Conservation (phyloP, 2,329 filamentous ascomycete species). For the Alternaria postmessia region DNA sequence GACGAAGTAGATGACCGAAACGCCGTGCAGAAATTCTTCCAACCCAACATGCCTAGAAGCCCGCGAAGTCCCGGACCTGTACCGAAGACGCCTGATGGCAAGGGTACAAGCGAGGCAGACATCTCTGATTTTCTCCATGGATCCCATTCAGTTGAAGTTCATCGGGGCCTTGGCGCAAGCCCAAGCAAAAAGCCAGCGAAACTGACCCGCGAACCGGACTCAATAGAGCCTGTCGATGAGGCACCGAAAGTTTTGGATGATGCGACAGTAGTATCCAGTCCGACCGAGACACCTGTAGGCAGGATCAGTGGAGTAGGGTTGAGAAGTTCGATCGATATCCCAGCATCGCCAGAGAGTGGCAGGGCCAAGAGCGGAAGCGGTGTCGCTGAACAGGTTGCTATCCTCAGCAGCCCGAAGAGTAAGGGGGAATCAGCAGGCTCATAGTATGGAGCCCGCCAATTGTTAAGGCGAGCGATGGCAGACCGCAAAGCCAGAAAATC, state of each 20-base stretch:
- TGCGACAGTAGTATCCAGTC: conserved; percentile 25
- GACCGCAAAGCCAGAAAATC: not conserved
- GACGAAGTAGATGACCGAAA: conserved; percentile 55
- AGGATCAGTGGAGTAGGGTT: conserved; percentile 41
- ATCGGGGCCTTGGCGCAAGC: conserved; percentile 51
- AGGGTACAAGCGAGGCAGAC: conserved; percentile 51
- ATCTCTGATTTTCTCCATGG: conserved; percentile 49
- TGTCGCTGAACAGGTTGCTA: conserved; percentile 45
- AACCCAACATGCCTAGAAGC: conserved; percentile 32
- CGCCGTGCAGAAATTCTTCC: conserved; percentile 48
- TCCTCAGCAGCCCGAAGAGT: conserved; percentile 34
- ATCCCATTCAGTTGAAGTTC: conserved; percentile 41
- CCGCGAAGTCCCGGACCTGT: conserved; percentile 22
- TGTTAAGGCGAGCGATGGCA: not conserved
- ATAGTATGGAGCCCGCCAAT: conserved; percentile 1
- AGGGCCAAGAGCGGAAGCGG: conserved; percentile 36
- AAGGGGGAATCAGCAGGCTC: conserved; percentile 7
- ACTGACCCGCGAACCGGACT: conserved; percentile 37
- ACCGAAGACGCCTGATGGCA: conserved; percentile 29
- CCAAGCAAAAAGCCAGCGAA: conserved; percentile 26
- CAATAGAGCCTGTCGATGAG: conserved; percentile 37
- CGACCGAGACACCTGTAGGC: conserved; percentile 31
- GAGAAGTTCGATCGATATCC: conserved; percentile 43
- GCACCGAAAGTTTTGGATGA: conserved; percentile 21
- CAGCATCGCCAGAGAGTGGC: conserved; percentile 24